Evolutionary conservation across 345 rosid species (phyloP).

Genomic region (Heritiera fomes): DNA sequence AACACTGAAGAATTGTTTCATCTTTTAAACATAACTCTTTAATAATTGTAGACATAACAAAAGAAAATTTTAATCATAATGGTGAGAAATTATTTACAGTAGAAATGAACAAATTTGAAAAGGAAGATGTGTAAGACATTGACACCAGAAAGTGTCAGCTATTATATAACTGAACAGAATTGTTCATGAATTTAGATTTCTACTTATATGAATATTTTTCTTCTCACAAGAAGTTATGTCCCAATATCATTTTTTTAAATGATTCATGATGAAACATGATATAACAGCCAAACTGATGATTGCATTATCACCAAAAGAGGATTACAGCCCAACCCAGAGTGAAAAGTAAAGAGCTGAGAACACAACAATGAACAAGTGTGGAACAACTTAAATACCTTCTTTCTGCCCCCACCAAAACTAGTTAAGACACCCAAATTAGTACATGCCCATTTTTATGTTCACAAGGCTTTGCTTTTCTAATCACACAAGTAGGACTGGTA

Average conservation of each 20-base stretch:
- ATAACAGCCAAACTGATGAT: background rate
- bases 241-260: background rate
- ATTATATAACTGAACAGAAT: background rate
- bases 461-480: slow-evolving; percentile 6
- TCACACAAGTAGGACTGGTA: slow-evolving; percentile 9
- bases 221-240: background rate
- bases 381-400: background rate
- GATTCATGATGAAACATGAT: background rate
- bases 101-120: background rate
- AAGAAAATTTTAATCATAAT: background rate
- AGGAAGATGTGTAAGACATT: background rate
- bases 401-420: slow-evolving; percentile 14
- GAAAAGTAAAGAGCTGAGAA: slow-evolving; percentile 2
- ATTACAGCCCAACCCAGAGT: slow-evolving; percentile 12
- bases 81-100: background rate
- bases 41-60: background rate
- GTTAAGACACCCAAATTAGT: slow-evolving; percentile 1
- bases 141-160: background rate
- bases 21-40: background rate
- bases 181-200: background rate
- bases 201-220: background rate
- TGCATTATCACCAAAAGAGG: background rate
- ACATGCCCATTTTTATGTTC: background rate
- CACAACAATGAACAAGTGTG: background rate
- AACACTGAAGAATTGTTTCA: background rate